A percentile compares a stretch with the other conserved stretches of the same genome.
Conservation (phyloP, 2,329 filamentous ascomycete genomes). For the Mollisia scopiformis region DNA sequence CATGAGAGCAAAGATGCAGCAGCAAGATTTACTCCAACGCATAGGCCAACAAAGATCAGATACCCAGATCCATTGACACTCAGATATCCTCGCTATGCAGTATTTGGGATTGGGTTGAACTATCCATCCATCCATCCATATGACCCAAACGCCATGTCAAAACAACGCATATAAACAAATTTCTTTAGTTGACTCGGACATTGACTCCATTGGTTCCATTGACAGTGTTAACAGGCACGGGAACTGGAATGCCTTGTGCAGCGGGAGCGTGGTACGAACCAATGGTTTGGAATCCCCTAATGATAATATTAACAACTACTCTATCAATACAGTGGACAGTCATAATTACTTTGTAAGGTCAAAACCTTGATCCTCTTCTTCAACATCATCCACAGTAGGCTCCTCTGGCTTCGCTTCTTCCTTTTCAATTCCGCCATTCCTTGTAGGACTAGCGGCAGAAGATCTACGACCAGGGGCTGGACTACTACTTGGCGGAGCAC, state of each 20-base stretch:
- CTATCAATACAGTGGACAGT: too few species aligned
- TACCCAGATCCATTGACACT: background rate
- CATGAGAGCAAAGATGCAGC: background rate
- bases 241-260: constrained; percentile 21
- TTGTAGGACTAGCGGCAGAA: constrained; percentile 33
- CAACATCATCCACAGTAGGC: constrained; percentile 22
- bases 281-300: constrained; percentile 64
- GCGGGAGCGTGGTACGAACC: constrained; percentile 56
- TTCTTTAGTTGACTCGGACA: background rate
- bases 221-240: background rate
- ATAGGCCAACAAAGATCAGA: background rate
- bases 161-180: too few species aligned
- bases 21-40: background rate
- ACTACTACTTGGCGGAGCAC: constrained; percentile 57
- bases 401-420: constrained; percentile 26
- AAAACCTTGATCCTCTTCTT: constrained; percentile 34
- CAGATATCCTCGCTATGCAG: background rate
- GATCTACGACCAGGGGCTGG: constrained; percentile 45
- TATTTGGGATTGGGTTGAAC: background rate
- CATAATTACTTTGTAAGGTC: constrained; percentile 36
- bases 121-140: background rate
- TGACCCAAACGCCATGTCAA: background rate
- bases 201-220: background rate
- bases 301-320: constrained; percentile 37
- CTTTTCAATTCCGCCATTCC: constrained; percentile 23